Percentiles rank a stretch among this genome's conserved stretches.
Conservation (phyloP, 371 early-diverging fungal species). For the Coemansia sp. region DNA sequence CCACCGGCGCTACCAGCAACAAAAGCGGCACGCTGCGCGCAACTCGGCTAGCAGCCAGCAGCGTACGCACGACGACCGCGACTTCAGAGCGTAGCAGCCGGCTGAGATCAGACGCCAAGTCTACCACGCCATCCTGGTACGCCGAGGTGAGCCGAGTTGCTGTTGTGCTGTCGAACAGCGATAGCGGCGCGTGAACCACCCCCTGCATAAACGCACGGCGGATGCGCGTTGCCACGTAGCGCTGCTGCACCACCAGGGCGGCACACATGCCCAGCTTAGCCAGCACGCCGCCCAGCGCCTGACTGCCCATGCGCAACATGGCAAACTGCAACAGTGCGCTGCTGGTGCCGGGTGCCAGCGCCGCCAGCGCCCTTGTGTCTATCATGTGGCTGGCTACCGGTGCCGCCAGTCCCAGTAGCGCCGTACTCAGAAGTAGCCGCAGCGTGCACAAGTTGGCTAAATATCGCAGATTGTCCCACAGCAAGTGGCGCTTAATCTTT, state of each 20-base stretch:
- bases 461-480: constrained; percentile 8
- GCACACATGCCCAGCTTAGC: not conserved
- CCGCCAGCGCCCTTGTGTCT: constrained; percentile 9
- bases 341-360: constrained; percentile 7
- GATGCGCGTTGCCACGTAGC: constrained; percentile 7
- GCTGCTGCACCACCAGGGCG: not conserved
- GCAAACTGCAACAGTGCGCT: not conserved
- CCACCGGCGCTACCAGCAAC: constrained; percentile 13
- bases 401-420: constrained; percentile 11
- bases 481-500: not conserved
- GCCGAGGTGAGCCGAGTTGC: constrained; percentile 11
- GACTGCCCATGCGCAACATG: constrained; percentile 1
- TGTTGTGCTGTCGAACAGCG: constrained; percentile 60
- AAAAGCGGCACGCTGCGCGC: constrained; percentile 18
- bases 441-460: constrained; percentile 9
- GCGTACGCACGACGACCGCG: not conserved
- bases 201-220: constrained; percentile 15
- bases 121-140: constrained; percentile 9
- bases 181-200: constrained; percentile 60
- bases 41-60: constrained; percentile 15
- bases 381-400: constrained; percentile 11
- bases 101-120: not conserved
- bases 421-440: not conserved
- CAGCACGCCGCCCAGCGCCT: not conserved
- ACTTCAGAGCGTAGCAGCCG: constrained; percentile 1